Conservation (phyloP, 2,329 filamentous ascomycete genomes). For the Neofusicoccum umdonicola region DNA sequence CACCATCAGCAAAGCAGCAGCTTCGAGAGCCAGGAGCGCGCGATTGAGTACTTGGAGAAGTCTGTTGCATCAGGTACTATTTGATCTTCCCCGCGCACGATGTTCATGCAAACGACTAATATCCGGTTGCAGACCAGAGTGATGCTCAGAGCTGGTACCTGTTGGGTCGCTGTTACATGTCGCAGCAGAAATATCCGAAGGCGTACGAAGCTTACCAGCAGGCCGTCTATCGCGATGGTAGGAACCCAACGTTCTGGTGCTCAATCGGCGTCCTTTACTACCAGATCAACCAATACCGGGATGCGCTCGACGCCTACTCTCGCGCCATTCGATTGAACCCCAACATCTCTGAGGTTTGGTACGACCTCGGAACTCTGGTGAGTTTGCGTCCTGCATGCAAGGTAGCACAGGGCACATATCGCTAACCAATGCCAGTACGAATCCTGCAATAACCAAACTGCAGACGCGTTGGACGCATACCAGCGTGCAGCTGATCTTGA, state of each 20-base stretch:
- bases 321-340: conserved; percentile 94
- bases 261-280: conserved; percentile 98
- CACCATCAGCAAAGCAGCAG: conserved; percentile 93
- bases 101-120: neutral
- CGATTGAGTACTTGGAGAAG: conserved; percentile 96
- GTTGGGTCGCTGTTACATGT: conserved; percentile 97
- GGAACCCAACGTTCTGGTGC: conserved; percentile 99
- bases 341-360: conserved; percentile 99
- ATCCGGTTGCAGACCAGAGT: conserved; percentile 65
- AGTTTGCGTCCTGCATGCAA: conserved; percentile 40
- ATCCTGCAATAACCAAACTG: conserved; percentile 98
- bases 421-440: conserved; percentile 67
- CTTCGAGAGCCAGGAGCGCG: conserved; percentile 89
- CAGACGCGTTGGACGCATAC: conserved; percentile 93
- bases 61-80: conserved; percentile 83
- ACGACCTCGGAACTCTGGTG: conserved; percentile 92
- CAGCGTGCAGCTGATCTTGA: conserved; percentile 92
- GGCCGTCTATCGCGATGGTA: conserved; percentile 94
- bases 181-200: conserved; percentile 97
- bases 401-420: neutral
- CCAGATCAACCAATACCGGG: conserved; percentile 98
- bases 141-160: conserved; percentile 99
- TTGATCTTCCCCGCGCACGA: neutral
- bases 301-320: conserved; percentile 95
- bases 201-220: conserved; percentile 98